Conservation (phyloP, 1,284 basidiomycete species). For the Amylostereum chailletii region DNA sequence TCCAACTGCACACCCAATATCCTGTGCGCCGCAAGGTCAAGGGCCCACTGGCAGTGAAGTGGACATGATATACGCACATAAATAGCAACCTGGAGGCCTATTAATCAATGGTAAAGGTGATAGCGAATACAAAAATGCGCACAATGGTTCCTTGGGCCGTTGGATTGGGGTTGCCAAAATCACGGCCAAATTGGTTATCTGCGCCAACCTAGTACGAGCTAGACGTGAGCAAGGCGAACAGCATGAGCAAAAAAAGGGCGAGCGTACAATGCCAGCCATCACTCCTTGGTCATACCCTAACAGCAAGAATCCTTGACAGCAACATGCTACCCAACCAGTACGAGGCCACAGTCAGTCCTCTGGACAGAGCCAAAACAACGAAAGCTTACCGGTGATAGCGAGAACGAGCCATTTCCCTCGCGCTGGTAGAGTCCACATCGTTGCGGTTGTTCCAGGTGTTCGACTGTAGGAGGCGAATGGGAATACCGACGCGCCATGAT, state of each 20-base stretch:
- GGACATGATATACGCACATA: constrained; percentile 10
- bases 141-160: constrained; percentile 34
- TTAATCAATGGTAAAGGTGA: background rate
- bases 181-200: constrained; percentile 32
- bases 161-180: constrained; percentile 30
- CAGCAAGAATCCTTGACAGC: constrained; percentile 34
- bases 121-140: constrained; percentile 8
- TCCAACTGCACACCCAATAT: constrained; percentile 32
- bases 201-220: constrained; percentile 25
- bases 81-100: constrained; percentile 15
- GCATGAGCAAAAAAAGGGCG: background rate
- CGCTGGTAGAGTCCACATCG: background rate
- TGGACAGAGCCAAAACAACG: background rate
- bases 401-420: background rate
- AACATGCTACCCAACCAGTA: constrained; percentile 26
- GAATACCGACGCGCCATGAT: too few species aligned
- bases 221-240: background rate
- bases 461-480: too few species aligned
- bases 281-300: constrained; percentile 39
- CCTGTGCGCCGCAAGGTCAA: constrained; percentile 16
- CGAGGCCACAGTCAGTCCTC: background rate
- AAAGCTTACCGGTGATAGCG: background rate
- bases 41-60: background rate
- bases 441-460: background rate
- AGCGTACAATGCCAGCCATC: constrained; percentile 34